These are phyloP conservation scores for Pseudofabraea citricarpa DNA, from an alignment of 2,329 filamentous ascomycete species.

Conservation along the genomic window DNA sequence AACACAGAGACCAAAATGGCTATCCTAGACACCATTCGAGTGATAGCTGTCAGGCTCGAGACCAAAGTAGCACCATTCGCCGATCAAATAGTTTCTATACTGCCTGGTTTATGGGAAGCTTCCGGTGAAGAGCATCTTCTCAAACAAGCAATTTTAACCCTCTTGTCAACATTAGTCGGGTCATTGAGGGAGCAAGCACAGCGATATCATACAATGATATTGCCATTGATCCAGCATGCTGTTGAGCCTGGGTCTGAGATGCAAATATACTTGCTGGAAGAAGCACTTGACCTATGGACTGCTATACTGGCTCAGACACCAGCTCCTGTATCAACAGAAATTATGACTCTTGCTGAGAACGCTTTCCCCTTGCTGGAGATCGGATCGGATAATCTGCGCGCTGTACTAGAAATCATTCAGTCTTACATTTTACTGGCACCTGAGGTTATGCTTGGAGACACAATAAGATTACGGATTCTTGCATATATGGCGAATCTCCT, in stretches of 20 bases:
- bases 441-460: conserved; percentile 56
- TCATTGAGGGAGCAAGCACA: conserved; percentile 76
- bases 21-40: conserved; percentile 79
- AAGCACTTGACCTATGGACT: conserved; percentile 85
- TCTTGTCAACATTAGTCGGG: conserved; percentile 79
- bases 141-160: conserved; percentile 87
- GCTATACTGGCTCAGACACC: conserved; percentile 65
- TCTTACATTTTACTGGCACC: conserved; percentile 69
- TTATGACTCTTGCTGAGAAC: conserved; percentile 59
- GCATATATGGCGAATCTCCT: conserved; percentile 45
- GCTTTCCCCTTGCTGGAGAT: conserved; percentile 63
- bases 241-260: conserved; percentile 71
- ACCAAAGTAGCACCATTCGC: conserved; percentile 63
- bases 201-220: conserved; percentile 72
- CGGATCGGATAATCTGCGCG: conserved; percentile 57
- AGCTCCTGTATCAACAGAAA: conserved; percentile 53
- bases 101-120: conserved; percentile 80
- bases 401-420: conserved; percentile 61
- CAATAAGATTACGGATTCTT: conserved; percentile 44
- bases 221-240: conserved; percentile 78
- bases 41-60: conserved; percentile 78
- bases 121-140: conserved; percentile 79
- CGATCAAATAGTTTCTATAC: conserved; percentile 73
- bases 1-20: conserved; percentile 86
- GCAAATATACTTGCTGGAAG: conserved; percentile 81